Conservation (phyloP, 2,329 filamentous ascomycete species). For the Monosporascus ibericus region DNA sequence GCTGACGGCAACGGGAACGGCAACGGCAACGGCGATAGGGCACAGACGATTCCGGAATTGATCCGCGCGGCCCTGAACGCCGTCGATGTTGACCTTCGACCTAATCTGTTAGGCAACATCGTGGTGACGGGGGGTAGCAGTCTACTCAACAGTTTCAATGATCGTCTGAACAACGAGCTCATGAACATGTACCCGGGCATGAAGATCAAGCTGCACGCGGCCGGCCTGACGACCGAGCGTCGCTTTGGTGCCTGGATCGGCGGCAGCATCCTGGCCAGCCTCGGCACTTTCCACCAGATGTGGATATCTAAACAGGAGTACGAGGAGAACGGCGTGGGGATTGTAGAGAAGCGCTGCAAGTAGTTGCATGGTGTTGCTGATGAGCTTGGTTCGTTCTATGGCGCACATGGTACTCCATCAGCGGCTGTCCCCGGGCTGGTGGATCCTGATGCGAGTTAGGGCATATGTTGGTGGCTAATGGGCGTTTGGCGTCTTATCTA, state of each 20-base stretch:
- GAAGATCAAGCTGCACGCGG: conserved; percentile 81
- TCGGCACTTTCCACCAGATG: conserved; percentile 99
- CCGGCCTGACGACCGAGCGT: conserved; percentile 79
- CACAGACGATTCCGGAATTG: conserved; percentile 77
- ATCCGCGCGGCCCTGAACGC: conserved; percentile 70
- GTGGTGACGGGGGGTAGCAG: conserved; percentile 87
- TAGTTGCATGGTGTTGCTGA: conserved; percentile 30
- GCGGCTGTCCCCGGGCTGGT: neutral
- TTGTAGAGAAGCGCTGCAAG: conserved; percentile 96
- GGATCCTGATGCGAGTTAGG: neutral
- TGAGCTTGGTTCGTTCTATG: too few relatives aligned
- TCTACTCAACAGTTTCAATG: conserved; percentile 85
- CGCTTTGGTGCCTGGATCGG: conserved; percentile 95
- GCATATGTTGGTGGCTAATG: neutral
- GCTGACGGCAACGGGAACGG: conserved; percentile 28
- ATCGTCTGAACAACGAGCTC: conserved; percentile 82
- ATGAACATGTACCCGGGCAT: conserved; percentile 75
- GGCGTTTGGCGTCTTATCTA: neutral
- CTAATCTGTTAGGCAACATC: conserved; percentile 78
- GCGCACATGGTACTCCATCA: too few relatives aligned
- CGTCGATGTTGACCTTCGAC: conserved; percentile 84
- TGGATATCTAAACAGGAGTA: conserved; percentile 98
- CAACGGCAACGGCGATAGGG: conserved; percentile 40
- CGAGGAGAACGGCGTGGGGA: conserved; percentile 83
- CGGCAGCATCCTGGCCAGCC: conserved; percentile 86